Conservation (phyloP, 495 filamentous ascomycete genomes). For the Hyaloscypha finlandica region DNA sequence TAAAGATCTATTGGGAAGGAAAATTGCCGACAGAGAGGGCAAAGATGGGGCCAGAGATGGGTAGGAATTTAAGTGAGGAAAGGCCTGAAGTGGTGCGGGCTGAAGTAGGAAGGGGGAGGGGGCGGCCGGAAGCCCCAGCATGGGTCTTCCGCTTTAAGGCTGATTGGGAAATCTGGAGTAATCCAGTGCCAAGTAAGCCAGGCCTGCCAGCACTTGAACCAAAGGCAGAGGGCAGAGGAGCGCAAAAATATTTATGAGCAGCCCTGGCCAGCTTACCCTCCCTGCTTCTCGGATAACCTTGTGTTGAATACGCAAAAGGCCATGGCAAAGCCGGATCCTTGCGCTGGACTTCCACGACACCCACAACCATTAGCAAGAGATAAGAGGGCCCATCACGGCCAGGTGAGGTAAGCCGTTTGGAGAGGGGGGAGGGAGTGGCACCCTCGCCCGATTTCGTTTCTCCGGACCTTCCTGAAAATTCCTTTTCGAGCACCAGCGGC, state of each 20-base stretch:
- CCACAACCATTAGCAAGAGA: constrained; percentile 19
- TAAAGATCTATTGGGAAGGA: constrained; percentile 27
- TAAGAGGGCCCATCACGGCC: not conserved
- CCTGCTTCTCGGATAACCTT: constrained; percentile 26
- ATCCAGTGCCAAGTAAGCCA: constrained; percentile 21
- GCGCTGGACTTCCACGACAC: constrained; percentile 14
- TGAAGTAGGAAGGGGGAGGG: constrained; percentile 22
- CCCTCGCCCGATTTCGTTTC: not conserved
- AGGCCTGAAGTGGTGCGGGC: constrained; percentile 21
- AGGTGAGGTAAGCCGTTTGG: not conserved
- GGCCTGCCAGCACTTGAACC: constrained; percentile 24
- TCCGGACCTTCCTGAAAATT: constrained; percentile 16
- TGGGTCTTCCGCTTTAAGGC: constrained; percentile 34
- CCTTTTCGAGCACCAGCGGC: constrained; percentile 3
- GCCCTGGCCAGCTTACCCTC: constrained; percentile 8
- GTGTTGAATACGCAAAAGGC: constrained; percentile 14
- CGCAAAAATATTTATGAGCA: constrained; percentile 13
- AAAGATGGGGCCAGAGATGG: constrained; percentile 1
- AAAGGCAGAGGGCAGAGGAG: constrained; percentile 14
- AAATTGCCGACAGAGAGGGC: constrained; percentile 24
- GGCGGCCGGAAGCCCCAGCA: constrained; percentile 27
- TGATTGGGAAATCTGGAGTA: constrained; percentile 36
- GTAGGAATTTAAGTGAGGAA: constrained; percentile 22
- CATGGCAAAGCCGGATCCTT: constrained; percentile 24
- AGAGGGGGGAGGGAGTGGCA: not conserved